Base-by-base conservation (phyloP, 805 yeast species). In the Hanseniaspora thailandica region DNA sequence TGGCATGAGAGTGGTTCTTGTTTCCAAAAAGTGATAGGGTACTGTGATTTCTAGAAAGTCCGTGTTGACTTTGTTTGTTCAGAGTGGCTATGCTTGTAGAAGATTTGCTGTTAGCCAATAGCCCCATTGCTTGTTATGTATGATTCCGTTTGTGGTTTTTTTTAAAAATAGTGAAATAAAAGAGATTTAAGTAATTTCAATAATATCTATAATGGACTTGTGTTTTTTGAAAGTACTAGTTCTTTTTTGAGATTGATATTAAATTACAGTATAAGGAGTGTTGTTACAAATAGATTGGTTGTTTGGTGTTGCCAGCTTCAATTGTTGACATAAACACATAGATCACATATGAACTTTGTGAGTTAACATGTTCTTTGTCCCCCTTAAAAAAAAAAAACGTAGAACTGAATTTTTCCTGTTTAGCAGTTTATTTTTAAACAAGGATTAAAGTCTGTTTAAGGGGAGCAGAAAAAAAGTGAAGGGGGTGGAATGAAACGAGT, bases 121-220 rank as follows among this genome's bases (percentile, higher is more conserved):
- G 19, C 9, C 52, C 52, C 52, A 48, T 48, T 17, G 9, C 7
- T 19, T 6, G 4, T 6, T 30, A 31, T 17, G 33, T 10, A 20
- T 23, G 36, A 20, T 31, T 17, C n/a, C 25, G 13, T 40, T 26
- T 30, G 34, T 28, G 75, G 74, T 55, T 60, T 17, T n/a, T 4
- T 5, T 38, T 6, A 22, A 22, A 22, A 10, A 23, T n/a, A n/a
- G n/a, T n/a, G n/a, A n/a, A n/a, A n/a, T n/a, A n/a, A n/a, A n/a
- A n/a, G n/a, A n/a, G n/a, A n/a, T n/a, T 12, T 13, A 12, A 12
- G 5, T 12, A 9, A 31, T 15, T 31, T 31, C 15, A 12, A 31
- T 5, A 12, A n/a, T 26, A 31, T 31, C 34, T 31, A 31, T 31
- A 31, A 31, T n/a, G n/a, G n/a, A n/a, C n/a, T n/a, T n/a, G n/a